phyloP scores from a whole-genome alignment of 345 rosid genomes.

The Corymbia maculata region DNA sequence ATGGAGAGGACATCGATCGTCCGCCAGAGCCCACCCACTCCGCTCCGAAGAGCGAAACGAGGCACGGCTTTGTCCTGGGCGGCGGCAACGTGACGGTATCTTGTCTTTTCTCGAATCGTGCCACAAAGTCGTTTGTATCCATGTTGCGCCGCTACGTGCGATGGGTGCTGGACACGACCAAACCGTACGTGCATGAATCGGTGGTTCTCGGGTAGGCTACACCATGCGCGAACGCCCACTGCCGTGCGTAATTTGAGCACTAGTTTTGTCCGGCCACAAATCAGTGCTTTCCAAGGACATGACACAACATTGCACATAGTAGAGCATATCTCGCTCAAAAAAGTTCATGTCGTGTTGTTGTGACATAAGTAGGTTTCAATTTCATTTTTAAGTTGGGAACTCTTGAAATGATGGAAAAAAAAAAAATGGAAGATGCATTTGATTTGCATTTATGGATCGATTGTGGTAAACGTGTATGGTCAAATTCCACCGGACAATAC shows the following conservation, averaged over 20 bases:
- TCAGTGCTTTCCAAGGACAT: neutral
- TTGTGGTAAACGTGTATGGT: neutral
- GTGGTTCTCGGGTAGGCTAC: too few relatives aligned
- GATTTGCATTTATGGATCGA: neutral
- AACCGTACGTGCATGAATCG: too few relatives aligned
- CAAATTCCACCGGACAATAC: neutral
- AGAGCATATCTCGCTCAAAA: accelerated
- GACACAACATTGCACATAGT: accelerated
- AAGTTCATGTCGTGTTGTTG: neutral
- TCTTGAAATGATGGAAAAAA: neutral
- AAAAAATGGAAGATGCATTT: neutral
- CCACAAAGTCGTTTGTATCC: neutral
- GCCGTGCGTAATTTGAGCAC: neutral
- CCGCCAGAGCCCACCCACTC: neutral
- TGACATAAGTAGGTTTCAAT: accelerated
- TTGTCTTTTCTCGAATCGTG: neutral
- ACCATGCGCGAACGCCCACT: too few relatives aligned
- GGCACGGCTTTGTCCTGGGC: neutral
- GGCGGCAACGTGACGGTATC: neutral
- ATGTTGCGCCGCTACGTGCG: neutral
- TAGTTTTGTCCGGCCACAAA: neutral
- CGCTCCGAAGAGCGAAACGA: neutral
- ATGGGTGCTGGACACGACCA: too few relatives aligned
- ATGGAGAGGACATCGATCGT: neutral
- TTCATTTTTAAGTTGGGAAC: neutral